Conservation (phyloP, 2,329 filamentous ascomycete species). For the Ophiostoma pallidulum region DNA sequence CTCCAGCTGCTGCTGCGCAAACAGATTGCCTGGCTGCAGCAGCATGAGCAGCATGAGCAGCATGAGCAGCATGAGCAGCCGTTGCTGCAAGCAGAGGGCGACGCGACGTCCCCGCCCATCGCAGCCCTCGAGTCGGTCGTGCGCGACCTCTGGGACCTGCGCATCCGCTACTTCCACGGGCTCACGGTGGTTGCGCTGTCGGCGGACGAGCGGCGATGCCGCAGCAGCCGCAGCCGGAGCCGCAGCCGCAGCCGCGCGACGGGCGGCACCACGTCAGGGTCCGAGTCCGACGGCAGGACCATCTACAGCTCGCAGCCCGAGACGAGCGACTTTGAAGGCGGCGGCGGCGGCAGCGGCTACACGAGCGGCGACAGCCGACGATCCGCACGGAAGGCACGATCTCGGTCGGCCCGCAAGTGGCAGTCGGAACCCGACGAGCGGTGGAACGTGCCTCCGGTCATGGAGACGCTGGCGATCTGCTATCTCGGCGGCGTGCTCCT, state of each 20-base stretch:
- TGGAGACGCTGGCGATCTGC: constrained; percentile 68
- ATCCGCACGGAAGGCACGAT: constrained; percentile 3
- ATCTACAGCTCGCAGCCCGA: constrained; percentile 15
- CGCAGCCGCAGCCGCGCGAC: constrained; percentile 7
- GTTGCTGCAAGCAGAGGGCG: constrained; percentile 21
- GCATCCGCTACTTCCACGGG: constrained; percentile 46
- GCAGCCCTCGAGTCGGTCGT: constrained; percentile 69
- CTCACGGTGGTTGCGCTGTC: constrained; percentile 34
- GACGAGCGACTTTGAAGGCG: constrained; percentile 8
- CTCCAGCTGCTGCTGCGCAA: constrained; percentile 78
- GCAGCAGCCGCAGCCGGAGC: constrained; percentile 16
- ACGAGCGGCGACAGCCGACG: not conserved
- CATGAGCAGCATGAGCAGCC: not conserved
- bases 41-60: constrained; percentile 52
- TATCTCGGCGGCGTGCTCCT: constrained; percentile 72
- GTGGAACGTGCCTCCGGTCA: constrained; percentile 54
- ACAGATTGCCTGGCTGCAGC: constrained; percentile 66
- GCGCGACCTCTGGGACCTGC: constrained; percentile 75
- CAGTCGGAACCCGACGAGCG: constrained; percentile 33
- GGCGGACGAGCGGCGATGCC: constrained; percentile 12
- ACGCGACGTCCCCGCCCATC: constrained; percentile 27
- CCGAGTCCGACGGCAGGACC: constrained; percentile 8
- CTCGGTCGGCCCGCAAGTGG: constrained; percentile 33
- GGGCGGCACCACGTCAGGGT: not conserved
- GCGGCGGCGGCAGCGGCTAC: constrained; percentile 1